Percentiles rank a stretch among this genome's conserved stretches.
These are phyloP conservation scores for Galium porrigens DNA, from an alignment of 305 asterid species.

Conservation along the genomic window DNA sequence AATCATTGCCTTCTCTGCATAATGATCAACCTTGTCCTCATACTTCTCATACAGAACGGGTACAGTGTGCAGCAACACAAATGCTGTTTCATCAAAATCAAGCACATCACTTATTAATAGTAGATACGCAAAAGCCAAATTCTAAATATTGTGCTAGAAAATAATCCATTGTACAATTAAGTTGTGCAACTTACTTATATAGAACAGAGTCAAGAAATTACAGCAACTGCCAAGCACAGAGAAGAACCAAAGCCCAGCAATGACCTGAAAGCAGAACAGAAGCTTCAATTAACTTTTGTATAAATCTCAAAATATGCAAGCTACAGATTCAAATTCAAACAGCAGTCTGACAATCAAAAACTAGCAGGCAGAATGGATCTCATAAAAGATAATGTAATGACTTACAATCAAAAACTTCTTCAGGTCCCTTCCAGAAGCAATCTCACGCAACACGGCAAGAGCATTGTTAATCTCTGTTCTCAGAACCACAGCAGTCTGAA, in stretches of 20 bases:
- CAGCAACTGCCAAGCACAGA: slow-evolving; percentile 73
- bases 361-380: neutral
- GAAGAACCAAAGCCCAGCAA: slow-evolving; percentile 56
- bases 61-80: slow-evolving; percentile 55
- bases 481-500: slow-evolving; percentile 47
- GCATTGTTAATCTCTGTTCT: slow-evolving; percentile 45
- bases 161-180: neutral
- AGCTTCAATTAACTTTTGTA: neutral
- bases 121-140: neutral
- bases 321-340: neutral
- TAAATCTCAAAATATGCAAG: neutral
- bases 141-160: neutral
- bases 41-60: slow-evolving; percentile 77
- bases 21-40: slow-evolving; percentile 57
- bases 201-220: slow-evolving; percentile 74
- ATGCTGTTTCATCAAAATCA: slow-evolving; percentile 26
- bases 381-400: neutral
- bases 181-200: slow-evolving; percentile 32
- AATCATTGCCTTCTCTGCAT: slow-evolving; percentile 53
- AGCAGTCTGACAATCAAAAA: neutral
- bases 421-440: slow-evolving; percentile 72
- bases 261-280: slow-evolving; percentile 31
- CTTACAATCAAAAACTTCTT: slow-evolving; percentile 69
- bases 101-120: neutral
- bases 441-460: slow-evolving; percentile 40